These are phyloP conservation scores for Tricholoma furcatifolium DNA, from an alignment of 768 basidiomycete species.

Conservation along the genomic window DNA sequence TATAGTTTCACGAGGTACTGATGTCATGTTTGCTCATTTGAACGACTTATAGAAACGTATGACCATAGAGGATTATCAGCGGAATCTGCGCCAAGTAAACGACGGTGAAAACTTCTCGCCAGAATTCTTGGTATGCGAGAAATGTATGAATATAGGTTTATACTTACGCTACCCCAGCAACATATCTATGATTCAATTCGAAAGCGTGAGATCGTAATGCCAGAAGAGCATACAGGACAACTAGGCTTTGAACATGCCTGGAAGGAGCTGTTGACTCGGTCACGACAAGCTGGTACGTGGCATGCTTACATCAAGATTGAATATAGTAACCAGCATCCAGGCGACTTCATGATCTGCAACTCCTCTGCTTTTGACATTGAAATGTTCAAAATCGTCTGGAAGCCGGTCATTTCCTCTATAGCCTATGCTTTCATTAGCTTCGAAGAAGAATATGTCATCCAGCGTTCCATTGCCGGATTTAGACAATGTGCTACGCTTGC, in stretches of 20 bases:
- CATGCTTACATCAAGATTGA: background rate
- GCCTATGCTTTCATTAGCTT: slow-evolving; percentile 95
- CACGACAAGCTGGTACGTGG: slow-evolving; percentile 72
- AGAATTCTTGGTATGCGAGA: slow-evolving; percentile 71
- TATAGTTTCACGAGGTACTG: background rate
- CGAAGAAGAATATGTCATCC: slow-evolving; percentile 95
- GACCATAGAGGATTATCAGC: slow-evolving; percentile 91
- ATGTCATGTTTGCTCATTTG: background rate
- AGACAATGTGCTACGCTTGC: slow-evolving; percentile 94
- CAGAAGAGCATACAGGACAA: slow-evolving; percentile 95
- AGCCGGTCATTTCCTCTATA: slow-evolving; percentile 88
- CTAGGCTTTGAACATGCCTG: slow-evolving; percentile 98
- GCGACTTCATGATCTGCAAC: slow-evolving; percentile 74
- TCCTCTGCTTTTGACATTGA: slow-evolving; percentile 80
- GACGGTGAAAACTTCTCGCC: slow-evolving; percentile 78
- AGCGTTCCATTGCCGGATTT: slow-evolving; percentile 94
- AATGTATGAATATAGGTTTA: background rate
- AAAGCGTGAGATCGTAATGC: slow-evolving; percentile 93
- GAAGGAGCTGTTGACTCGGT: slow-evolving; percentile 88
- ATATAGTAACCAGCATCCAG: slow-evolving; percentile 30
- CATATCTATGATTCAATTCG: slow-evolving; percentile 93
- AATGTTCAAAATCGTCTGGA: slow-evolving; percentile 96
- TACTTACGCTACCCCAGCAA: slow-evolving; percentile 49
- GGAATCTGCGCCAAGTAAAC: slow-evolving; percentile 92
- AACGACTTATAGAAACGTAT: slow-evolving; percentile 77